phyloP scores from a whole-genome alignment of 495 filamentous ascomycete genomes.

The Aspergillus baeticus region DNA sequence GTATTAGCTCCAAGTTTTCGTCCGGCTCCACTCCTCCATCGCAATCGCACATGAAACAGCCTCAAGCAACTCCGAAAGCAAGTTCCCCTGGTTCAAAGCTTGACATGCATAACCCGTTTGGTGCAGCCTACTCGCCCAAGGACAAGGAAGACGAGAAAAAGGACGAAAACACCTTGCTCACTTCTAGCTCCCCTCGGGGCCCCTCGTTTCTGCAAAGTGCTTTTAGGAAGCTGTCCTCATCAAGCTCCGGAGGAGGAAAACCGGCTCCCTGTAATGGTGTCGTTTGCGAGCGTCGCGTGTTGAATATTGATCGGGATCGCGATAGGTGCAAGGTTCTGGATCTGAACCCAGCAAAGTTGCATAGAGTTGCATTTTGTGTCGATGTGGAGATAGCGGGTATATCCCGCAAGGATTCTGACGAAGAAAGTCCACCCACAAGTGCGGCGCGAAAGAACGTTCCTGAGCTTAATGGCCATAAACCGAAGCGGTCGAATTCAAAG shows the following conservation, averaged over 20 bases:
- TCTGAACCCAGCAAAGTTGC: slow-evolving; percentile 74
- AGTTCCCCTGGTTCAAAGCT: slow-evolving; percentile 36
- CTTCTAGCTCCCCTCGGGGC: slow-evolving; percentile 65
- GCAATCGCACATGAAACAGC: slow-evolving; percentile 44
- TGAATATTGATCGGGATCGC: slow-evolving; percentile 81
- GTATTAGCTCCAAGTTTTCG: slow-evolving; percentile 89
- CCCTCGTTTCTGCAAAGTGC: slow-evolving; percentile 79
- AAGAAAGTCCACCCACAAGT: slow-evolving; percentile 32
- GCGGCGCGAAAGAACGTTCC: slow-evolving; percentile 26
- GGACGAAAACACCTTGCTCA: slow-evolving; percentile 58
- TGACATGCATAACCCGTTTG: slow-evolving; percentile 46
- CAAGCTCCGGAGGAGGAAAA: slow-evolving; percentile 53
- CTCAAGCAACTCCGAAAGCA: slow-evolving; percentile 44
- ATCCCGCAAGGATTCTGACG: slow-evolving; percentile 45
- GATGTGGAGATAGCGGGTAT: slow-evolving; percentile 93
- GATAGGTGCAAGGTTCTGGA: slow-evolving; percentile 78
- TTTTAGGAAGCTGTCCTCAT: slow-evolving; percentile 76
- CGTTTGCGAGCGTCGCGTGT: slow-evolving; percentile 68
- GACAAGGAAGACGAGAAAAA: slow-evolving; percentile 54
- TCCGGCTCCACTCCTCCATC: slow-evolving; percentile 55
- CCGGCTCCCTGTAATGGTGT: slow-evolving; percentile 46
- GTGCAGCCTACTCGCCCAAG: slow-evolving; percentile 54
- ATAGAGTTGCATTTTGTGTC: slow-evolving; percentile 90
- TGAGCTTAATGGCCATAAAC: slow-evolving; percentile 41
- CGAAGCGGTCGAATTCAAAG: slow-evolving; percentile 56